phyloP scores from a whole-genome alignment of 108 stramenopile genomes.

The Conticribra guillardii region DNA sequence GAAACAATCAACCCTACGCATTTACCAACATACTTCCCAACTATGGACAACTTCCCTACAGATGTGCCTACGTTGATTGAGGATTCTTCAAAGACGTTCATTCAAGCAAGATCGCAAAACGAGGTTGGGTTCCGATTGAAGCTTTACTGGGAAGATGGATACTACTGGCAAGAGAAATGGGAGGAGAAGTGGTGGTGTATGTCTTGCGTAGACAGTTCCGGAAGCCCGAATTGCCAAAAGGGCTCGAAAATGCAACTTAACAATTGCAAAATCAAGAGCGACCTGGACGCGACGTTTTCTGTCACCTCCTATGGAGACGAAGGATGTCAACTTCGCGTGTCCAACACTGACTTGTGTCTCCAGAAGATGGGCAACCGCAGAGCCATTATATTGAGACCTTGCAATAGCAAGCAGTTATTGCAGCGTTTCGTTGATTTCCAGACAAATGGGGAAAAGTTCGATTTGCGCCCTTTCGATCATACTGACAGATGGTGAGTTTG shows the following conservation, averaged over 20 bases:
- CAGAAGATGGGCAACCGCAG: slow-evolving; percentile 16
- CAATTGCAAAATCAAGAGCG: slow-evolving; percentile 14
- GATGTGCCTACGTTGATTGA: not conserved
- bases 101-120: slow-evolving; percentile 5
- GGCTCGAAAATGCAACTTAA: slow-evolving; percentile 1
- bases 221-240: not conserved
- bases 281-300: slow-evolving; percentile 12
- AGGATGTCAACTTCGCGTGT: slow-evolving; percentile 16
- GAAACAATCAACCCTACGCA: not conserved
- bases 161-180: slow-evolving; percentile 22
- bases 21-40: not conserved
- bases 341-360: slow-evolving; percentile 19
- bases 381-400: slow-evolving; percentile 9
- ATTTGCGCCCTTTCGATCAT: not conserved
- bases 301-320: not conserved
- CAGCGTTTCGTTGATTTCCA: slow-evolving; percentile 18
- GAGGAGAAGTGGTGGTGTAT: slow-evolving; percentile 27
- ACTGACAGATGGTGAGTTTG: slow-evolving; percentile 15
- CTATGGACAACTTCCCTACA: not conserved
- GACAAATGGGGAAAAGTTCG: slow-evolving; percentile 5
- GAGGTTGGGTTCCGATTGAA: slow-evolving; percentile 25
- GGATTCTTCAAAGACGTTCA: not conserved
- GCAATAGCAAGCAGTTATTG: not conserved
- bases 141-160: slow-evolving; percentile 18
- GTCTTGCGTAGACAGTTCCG: not conserved